These are phyloP conservation scores for Phaeotremella fagi DNA, from an alignment of 768 basidiomycete genomes.

Conservation along the genomic window DNA sequence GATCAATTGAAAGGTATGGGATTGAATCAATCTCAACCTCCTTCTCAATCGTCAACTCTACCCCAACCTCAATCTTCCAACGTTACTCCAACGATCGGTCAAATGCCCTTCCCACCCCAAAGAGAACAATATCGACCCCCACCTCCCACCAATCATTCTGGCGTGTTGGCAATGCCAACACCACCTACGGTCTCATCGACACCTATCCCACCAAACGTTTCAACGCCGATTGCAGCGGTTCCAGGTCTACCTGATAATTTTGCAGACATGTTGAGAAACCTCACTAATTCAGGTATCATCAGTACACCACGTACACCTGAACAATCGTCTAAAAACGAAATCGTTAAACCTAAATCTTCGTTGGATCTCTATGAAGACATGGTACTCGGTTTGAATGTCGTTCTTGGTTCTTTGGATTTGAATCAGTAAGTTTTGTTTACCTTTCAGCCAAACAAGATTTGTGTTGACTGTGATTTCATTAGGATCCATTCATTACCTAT, in stretches of 20 bases:
- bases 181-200: background rate
- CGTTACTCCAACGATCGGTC: background rate
- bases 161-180: constrained; percentile 12
- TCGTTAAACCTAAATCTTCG: constrained; percentile 11
- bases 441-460: background rate
- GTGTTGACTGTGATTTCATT: background rate
- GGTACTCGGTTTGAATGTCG: constrained; percentile 36
- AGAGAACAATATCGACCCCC: constrained; percentile 16
- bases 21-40: constrained; percentile 8
- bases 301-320: constrained; percentile 28
- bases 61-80: background rate
- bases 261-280: constrained; percentile 26
- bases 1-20: constrained; percentile 40
- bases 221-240: constrained; percentile 32
- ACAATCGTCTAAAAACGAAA: background rate
- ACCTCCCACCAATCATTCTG: constrained; percentile 44
- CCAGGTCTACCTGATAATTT: constrained; percentile 35
- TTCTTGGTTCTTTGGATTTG: constrained; percentile 30
- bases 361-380: constrained; percentile 43
- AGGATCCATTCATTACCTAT: constrained; percentile 25
- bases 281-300: constrained; percentile 23
- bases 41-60: constrained; percentile 10
- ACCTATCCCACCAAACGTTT: constrained; percentile 16
- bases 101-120: constrained; percentile 34
- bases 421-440: constrained; percentile 22